These are phyloP conservation scores for Entomortierella chlamydospora DNA, from an alignment of 192 early-diverging fungal genomes.

Conservation along the genomic window DNA sequence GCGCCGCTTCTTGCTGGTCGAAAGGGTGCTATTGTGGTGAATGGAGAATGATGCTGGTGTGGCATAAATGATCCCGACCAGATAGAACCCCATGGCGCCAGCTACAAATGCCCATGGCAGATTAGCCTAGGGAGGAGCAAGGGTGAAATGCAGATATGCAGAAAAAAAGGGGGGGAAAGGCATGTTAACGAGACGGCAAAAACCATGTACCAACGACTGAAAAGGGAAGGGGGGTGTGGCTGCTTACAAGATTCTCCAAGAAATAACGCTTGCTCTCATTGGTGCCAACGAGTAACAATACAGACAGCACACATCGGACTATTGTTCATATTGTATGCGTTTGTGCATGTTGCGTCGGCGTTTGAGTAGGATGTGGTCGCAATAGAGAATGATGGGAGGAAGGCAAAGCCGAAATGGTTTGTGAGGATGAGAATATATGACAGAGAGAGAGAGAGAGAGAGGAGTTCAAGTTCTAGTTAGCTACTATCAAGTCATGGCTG, in stretches of 20 bases:
- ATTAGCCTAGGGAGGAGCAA: conserved; percentile 22
- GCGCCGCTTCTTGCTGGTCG: conserved; percentile 20
- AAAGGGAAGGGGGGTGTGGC: background rate
- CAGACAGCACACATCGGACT: conserved; percentile 43
- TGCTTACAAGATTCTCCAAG: conserved; percentile 48
- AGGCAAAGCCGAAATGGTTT: too few species aligned
- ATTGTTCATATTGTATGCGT: background rate
- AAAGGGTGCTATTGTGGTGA: background rate
- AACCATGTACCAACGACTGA: too few species aligned
- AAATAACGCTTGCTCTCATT: conserved; percentile 35
- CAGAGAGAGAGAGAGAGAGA: background rate
- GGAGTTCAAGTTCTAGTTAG: too few species aligned
- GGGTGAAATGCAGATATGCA: background rate
- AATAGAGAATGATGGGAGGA: too few species aligned
- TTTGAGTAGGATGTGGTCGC: background rate
- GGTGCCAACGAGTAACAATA: conserved; percentile 22
- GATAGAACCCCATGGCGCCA: conserved; percentile 52
- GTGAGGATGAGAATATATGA: too few species aligned
- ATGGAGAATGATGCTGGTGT: conserved; percentile 48
- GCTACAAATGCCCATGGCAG: conserved; percentile 49
- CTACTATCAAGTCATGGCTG: too few species aligned
- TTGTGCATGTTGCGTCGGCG: background rate
- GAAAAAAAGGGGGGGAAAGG: background rate
- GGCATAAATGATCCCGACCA: conserved; percentile 52
- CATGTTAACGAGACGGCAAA: background rate